phyloP scores from a whole-genome alignment of 2,329 filamentous ascomycete genomes.

The Pseudophaeomoniella oleicola region DNA sequence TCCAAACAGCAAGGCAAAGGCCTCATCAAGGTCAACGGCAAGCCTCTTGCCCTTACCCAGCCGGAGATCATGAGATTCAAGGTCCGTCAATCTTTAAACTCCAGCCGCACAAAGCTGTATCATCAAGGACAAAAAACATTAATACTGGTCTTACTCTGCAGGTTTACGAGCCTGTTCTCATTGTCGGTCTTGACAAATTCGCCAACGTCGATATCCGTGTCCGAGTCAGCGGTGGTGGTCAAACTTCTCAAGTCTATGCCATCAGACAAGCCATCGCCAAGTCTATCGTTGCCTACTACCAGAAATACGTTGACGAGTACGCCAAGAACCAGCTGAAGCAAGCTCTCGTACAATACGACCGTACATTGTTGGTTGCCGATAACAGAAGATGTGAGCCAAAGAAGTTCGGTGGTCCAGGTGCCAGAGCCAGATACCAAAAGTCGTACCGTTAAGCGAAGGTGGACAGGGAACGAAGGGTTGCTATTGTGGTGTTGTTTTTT shows the following conservation, averaged over 20 bases:
- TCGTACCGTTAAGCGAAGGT: conserved; percentile 72
- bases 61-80: conserved; percentile 97
- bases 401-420: conserved; percentile 76
- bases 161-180: conserved; percentile 97
- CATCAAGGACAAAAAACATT: not conserved
- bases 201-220: conserved; percentile 93
- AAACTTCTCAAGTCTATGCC: conserved; percentile 94
- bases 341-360: conserved; percentile 88
- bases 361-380: conserved; percentile 95
- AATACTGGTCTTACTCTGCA: conserved; percentile 19
- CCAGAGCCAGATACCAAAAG: conserved; percentile 95
- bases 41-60: conserved; percentile 84
- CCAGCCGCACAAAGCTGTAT: conserved; percentile 5
- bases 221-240: conserved; percentile 90
- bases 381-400: conserved; percentile 99
- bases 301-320: conserved; percentile 99
- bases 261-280: conserved; percentile 99
- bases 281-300: conserved; percentile 96
- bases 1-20: conserved; percentile 56
- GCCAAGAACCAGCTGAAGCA: conserved; percentile 99
- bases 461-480: too few relatives aligned
- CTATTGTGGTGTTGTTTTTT: too few relatives aligned
- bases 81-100: conserved; percentile 32
- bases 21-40: conserved; percentile 97
- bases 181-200: conserved; percentile 96